Percentiles rank a stretch among this genome's conserved stretches.
Conservation (phyloP, 345 rosid species). For the Geranium brycei region DNA sequence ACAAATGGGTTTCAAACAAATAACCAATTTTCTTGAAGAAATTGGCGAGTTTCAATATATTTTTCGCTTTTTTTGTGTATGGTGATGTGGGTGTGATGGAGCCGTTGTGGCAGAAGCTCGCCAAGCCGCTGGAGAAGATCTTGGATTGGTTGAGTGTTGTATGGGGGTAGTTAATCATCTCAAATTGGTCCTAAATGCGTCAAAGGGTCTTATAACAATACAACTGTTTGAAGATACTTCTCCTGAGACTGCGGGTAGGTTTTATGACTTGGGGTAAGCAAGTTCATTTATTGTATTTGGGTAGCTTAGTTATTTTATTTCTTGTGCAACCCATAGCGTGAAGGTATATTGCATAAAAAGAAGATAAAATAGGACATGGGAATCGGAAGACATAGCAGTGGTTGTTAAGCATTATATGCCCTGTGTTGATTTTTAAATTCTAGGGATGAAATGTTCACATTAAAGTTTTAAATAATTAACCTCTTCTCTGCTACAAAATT, state of each 20-base stretch:
- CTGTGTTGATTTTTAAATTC: neutral
- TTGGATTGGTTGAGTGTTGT: conserved; percentile 47
- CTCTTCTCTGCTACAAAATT: too few species aligned
- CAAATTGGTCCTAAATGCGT: conserved; percentile 65
- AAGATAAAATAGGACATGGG: neutral
- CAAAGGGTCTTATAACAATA: conserved; percentile 54
- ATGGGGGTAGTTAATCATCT: conserved; percentile 80
- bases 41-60: conserved; percentile 28
- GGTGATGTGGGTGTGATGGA: conserved; percentile 22
- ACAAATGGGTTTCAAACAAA: too few species aligned
- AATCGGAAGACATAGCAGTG: neutral
- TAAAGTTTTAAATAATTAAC: neutral
- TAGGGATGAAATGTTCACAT: neutral
- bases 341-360: neutral
- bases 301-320: neutral
- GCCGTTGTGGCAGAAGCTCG: conserved; percentile 78
- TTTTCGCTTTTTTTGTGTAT: neutral
- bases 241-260: conserved; percentile 65
- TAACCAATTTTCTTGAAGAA: conserved; percentile 48
- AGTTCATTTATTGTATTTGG: neutral
- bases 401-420: neutral
- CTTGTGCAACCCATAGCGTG: neutral
- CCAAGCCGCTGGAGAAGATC: conserved; percentile 83
- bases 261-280: conserved; percentile 51
- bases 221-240: conserved; percentile 63